Conservation (phyloP, 805 yeast species). For the Starmerella cellae region DNA sequence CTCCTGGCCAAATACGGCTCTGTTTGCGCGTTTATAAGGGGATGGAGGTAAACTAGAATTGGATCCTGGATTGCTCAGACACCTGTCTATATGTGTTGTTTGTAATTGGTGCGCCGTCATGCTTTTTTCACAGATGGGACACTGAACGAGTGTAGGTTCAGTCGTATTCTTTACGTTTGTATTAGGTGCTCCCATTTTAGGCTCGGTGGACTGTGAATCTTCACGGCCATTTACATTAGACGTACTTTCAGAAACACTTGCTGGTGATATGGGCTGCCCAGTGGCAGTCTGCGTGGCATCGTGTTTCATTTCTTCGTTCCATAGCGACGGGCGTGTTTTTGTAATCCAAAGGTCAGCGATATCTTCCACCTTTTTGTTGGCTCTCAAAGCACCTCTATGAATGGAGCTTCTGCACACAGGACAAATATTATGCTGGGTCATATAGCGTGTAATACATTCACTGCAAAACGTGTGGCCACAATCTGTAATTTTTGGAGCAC, state of each 20-base stretch:
- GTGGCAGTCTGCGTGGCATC: not conserved
- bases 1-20: constrained; percentile 2
- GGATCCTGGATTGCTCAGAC: constrained; percentile 23
- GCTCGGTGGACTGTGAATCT: not conserved
- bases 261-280: not conserved
- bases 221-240: not conserved
- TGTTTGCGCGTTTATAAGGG: constrained; percentile 2
- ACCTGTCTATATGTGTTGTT: constrained; percentile 47
- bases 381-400: constrained; percentile 53
- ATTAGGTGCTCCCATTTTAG: not conserved
- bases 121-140: constrained; percentile 52
- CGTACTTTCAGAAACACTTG: not conserved
- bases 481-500: constrained; percentile 62
- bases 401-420: constrained; percentile 66
- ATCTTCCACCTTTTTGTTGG: constrained; percentile 61
- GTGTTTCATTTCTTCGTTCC: not conserved
- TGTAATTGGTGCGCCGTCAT: constrained; percentile 48
- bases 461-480: constrained; percentile 90
- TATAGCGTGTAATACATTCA: constrained; percentile 61
- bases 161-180: not conserved
- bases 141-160: constrained; percentile 24
- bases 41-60: not conserved
- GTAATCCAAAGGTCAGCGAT: constrained; percentile 43
- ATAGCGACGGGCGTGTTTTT: not conserved
- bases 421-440: constrained; percentile 49